These are phyloP conservation scores for Castanea sativa DNA, from an alignment of 306 rosid species.

Conservation along the genomic window DNA sequence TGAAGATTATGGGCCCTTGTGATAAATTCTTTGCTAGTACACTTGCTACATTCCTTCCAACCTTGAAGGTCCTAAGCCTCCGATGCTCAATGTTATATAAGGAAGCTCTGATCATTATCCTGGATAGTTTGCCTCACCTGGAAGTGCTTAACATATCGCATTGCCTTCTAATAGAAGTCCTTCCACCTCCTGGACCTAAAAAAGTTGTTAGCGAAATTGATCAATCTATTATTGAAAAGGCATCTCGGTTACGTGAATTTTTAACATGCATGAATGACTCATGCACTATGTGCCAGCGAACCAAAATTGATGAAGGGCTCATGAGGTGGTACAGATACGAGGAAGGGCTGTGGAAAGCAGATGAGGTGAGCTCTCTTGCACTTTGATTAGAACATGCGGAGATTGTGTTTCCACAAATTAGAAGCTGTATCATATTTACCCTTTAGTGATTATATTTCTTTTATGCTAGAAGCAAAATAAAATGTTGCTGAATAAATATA, in stretches of 20 bases:
- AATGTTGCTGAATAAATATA: background rate
- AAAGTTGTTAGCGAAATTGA: slow-evolving; percentile 44
- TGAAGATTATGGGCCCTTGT: slow-evolving; percentile 85
- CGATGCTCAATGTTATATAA: slow-evolving; percentile 50
- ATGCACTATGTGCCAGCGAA: slow-evolving; percentile 69
- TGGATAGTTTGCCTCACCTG: slow-evolving; percentile 46
- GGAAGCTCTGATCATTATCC: slow-evolving; percentile 50
- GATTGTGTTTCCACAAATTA: slow-evolving; percentile 1
- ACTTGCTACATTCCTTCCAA: slow-evolving; percentile 49
- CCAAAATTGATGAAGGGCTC: slow-evolving; percentile 61
- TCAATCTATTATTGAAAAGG: slow-evolving; percentile 40
- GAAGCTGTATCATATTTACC: slow-evolving; percentile 12
- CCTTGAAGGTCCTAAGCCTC: slow-evolving; percentile 66
- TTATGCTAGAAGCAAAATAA: background rate
- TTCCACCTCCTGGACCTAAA: slow-evolving; percentile 40
- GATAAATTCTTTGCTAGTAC: slow-evolving; percentile 48
- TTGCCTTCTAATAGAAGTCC: slow-evolving; percentile 47
- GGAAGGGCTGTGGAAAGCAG: slow-evolving; percentile 66
- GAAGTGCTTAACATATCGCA: slow-evolving; percentile 81
- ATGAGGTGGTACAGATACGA: slow-evolving; percentile 87
- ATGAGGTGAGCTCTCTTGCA: slow-evolving; percentile 61
- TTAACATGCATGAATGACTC: slow-evolving; percentile 62
- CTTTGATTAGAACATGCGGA: slow-evolving; percentile 28
- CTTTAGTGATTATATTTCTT: background rate
- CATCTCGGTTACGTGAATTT: slow-evolving; percentile 56